Evolutionary conservation across 768 basidiomycete species (phyloP), one percentile per base, ranked within the genome.

Genomic region (Dioszegia aurantiaca): DNA sequence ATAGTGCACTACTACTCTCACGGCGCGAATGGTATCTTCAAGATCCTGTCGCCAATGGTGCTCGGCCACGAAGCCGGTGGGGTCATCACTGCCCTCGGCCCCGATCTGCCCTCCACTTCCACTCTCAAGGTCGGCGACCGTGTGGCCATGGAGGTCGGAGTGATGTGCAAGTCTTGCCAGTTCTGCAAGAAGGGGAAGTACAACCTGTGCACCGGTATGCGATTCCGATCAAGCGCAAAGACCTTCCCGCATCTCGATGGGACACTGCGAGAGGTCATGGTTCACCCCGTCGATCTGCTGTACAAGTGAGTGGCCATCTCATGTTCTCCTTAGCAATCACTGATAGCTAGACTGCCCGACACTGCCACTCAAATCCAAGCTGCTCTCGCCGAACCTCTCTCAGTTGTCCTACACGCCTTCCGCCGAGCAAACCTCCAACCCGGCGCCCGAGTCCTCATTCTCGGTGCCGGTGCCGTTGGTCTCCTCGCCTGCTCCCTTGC

Each of bases 31-130:
- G 93, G 92, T 46, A 89, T 90, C 76, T 95, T 93, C 78, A 86
- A 85, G 49, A 81, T 95, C 61, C 87, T 84, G 60, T 81, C 84
- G 5, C 92, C 93, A 3, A 84, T 97, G 58, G 87, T 92, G 44
- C 86, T 98, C 30, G 94, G 93, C 24, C 93, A 97, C 77, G 93
- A 97, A 80, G 82, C 91, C 0, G 84, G 89, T n/a, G 93, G 92
- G 31, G 77, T 89, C 69, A 80, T 97, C 61, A 86, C 87, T 56
- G 86, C 89, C n/a, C 81, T 94, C 57, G 88, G 88, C 11, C 82
- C 86, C 12, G 84, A 85, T 30, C 60, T 71, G 1, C 69, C 66
- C 24, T 27, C 45, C 12, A 57, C 56, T 6, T 62, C 56, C 53
- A 55, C 82, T 69, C 68, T 74, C 47, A 70, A 73, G 28, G 82